These are phyloP conservation scores for Candida rishiriensis DNA, from an alignment of 805 yeast species.

Conservation along the genomic window DNA sequence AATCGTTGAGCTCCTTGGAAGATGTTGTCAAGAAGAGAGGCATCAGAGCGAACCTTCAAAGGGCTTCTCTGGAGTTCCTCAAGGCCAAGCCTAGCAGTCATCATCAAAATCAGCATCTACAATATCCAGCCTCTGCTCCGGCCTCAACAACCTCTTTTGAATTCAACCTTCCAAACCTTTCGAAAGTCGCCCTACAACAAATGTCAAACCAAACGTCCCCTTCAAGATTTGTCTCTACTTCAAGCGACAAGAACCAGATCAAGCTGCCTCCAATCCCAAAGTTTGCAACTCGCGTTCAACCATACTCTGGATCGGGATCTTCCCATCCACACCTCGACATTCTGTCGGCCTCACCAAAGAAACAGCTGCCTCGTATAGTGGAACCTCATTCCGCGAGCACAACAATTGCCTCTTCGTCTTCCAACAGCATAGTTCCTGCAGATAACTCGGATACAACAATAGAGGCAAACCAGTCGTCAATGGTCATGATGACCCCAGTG, in stretches of 20 bases:
- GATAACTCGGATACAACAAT: conserved; percentile 13
- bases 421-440: too few species aligned
- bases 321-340: too few species aligned
- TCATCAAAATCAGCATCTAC: not conserved
- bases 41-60: conserved; percentile 23
- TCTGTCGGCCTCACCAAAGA: not conserved
- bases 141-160: conserved; percentile 14
- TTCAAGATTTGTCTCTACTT: conserved; percentile 21
- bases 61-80: conserved; percentile 21
- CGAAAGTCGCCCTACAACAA: not conserved
- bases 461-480: conserved; percentile 2
- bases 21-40: conserved; percentile 25
- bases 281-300: conserved; percentile 6
- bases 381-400: too few species aligned
- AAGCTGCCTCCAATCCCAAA: conserved; percentile 29
- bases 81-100: conserved; percentile 10
- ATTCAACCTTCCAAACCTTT: conserved; percentile 1
- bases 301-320: too few species aligned
- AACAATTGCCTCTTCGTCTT: too few species aligned
- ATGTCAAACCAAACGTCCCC: conserved; percentile 25
- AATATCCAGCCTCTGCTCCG: conserved; percentile 18
- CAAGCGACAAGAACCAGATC: conserved; percentile 8
- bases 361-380: not conserved
- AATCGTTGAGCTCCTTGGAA: conserved; percentile 18
- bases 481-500: conserved; percentile 2